These are phyloP conservation scores for Daucus carota DNA, from an alignment of 129 eudicot genomes.

Conservation along the genomic window DNA sequence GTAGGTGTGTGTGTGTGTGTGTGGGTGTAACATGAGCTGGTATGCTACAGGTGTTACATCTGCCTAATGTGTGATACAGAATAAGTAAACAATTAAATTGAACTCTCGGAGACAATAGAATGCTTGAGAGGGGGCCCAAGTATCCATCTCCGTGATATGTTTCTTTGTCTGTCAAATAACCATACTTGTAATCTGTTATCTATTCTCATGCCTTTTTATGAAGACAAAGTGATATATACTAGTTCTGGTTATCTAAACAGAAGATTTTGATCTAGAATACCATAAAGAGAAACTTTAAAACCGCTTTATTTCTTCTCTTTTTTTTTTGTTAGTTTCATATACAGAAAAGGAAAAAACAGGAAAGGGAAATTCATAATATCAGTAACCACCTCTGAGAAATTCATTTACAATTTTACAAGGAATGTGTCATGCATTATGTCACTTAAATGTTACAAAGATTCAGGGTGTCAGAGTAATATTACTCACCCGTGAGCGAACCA, in stretches of 20 bases:
- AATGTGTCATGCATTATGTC: background rate
- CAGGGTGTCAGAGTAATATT: slow-evolving; percentile 1
- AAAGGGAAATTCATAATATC: background rate
- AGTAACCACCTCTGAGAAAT: background rate
- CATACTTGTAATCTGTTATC: background rate
- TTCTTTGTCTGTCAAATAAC: background rate
- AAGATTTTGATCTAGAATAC: background rate
- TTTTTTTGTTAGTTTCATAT: background rate
- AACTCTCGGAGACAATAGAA: background rate
- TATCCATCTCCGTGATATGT: background rate
- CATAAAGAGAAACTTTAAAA: background rate
- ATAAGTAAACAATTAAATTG: background rate
- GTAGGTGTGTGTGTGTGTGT: too few relatives aligned
- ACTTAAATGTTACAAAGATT: background rate
- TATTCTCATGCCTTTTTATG: background rate
- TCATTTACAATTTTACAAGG: background rate
- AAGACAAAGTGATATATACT: background rate
- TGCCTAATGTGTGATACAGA: background rate
- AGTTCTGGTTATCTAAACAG: background rate
- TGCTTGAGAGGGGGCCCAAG: background rate
- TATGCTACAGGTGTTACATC: background rate
- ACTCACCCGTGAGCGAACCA: slow-evolving; percentile 89
- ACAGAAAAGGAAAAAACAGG: background rate
- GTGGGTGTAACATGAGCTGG: background rate
- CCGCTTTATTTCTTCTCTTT: too few relatives aligned